phyloP scores from a whole-genome alignment of 108 stramenopile species.

The Cyclotella kingstonii region DNA sequence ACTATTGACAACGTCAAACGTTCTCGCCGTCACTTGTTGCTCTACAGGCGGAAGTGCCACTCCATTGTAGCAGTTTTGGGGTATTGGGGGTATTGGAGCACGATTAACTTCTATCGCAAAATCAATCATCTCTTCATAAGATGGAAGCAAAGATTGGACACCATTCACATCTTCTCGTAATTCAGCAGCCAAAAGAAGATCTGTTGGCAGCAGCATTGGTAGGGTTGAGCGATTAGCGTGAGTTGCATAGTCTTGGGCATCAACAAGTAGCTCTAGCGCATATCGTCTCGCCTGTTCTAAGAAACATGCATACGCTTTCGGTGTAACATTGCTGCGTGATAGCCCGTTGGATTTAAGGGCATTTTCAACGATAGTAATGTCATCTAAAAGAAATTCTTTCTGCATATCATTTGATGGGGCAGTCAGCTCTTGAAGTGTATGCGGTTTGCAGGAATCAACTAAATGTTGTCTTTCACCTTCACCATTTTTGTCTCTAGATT shows the following conservation, averaged over 20 bases:
- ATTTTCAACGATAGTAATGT: conserved; percentile 60
- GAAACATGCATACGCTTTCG: conserved; percentile 67
- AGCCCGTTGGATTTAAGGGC: conserved; percentile 64
- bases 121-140: conserved; percentile 42
- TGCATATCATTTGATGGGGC: not conserved
- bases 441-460: not conserved
- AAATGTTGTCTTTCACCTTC: not conserved
- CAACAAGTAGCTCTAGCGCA: conserved; percentile 65
- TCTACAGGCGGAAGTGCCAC: conserved; percentile 63
- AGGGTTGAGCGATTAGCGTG: conserved; percentile 50
- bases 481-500: not conserved
- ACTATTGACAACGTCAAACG: conserved; percentile 82
- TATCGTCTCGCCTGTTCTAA: conserved; percentile 80
- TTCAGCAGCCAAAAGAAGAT: conserved; percentile 53
- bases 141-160: conserved; percentile 46
- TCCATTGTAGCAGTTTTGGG: conserved; percentile 70
- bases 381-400: not conserved
- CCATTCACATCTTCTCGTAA: conserved; percentile 36
- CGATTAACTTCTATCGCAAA: conserved; percentile 61
- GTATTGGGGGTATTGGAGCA: conserved; percentile 72
- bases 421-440: not conserved
- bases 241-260: conserved; percentile 79
- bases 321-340: conserved; percentile 51
- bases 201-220: conserved; percentile 28
- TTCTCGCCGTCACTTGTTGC: conserved; percentile 68